Evolutionary conservation across 371 early-diverging fungal species (phyloP).

Genomic region (Mucor irregularis): DNA sequence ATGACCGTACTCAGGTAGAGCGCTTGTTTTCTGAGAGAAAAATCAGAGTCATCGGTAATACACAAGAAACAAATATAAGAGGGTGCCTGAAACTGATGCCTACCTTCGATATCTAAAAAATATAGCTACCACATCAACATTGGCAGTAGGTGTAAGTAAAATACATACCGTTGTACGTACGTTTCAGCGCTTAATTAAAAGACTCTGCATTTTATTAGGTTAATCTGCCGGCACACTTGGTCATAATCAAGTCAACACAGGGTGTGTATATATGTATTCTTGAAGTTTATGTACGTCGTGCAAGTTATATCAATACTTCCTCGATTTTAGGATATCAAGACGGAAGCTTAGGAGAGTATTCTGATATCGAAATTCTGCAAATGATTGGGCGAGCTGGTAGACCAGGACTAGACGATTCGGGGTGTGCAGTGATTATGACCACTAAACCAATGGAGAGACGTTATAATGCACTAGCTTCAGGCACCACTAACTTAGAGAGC

Average conservation of each 20-base stretch:
- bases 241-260: conserved; percentile 78
- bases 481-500: conserved; percentile 67
- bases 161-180: no score
- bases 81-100: no score
- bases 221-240: conserved; percentile 90
- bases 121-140: conserved; percentile 83
- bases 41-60: conserved; percentile 72
- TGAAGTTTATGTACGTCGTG: conserved; percentile 26
- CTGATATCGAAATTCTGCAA: conserved; percentile 78
- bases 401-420: conserved; percentile 81
- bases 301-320: no score
- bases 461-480: conserved; percentile 61
- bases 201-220: neutral
- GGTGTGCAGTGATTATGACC: conserved; percentile 80
- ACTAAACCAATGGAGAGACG: conserved; percentile 45
- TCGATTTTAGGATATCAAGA: conserved; percentile 66
- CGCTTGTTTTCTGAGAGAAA: conserved; percentile 54
- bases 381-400: conserved; percentile 95
- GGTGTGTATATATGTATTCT: conserved; percentile 16
- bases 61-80: no score
- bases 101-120: no score
- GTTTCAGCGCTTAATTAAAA: no score
- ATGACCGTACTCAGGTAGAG: conserved; percentile 72
- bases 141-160: conserved; percentile 82
- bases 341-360: conserved; percentile 61